phyloP scores from a whole-genome alignment of 768 basidiomycete species.

The Boletus subcaerulescens region DNA sequence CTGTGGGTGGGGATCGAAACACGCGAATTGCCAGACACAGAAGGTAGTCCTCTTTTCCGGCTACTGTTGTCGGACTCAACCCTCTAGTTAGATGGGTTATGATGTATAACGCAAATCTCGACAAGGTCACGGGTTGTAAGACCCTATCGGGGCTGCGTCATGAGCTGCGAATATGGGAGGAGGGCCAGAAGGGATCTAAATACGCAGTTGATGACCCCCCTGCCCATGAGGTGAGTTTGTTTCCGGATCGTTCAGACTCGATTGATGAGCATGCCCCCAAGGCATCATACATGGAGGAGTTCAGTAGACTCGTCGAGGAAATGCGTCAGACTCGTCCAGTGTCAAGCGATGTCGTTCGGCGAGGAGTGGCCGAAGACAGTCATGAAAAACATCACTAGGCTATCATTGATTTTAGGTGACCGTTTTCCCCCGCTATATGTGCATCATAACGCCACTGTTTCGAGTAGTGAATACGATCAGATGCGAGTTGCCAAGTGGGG shows the following conservation, averaged over 20 bases:
- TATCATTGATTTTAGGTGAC: not conserved
- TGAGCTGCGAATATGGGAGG: constrained; percentile 62
- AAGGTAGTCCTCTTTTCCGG: constrained; percentile 37
- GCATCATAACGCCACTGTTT: not conserved
- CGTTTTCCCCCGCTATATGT: not conserved
- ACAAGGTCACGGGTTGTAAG: constrained; percentile 50
- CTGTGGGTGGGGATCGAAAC: constrained; percentile 50
- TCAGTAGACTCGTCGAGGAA: constrained; percentile 33
- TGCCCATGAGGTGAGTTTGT: constrained; percentile 38
- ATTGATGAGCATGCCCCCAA: constrained; percentile 1
- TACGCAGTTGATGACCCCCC: constrained; percentile 36
- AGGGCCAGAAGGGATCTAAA: constrained; percentile 37
- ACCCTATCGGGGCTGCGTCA: constrained; percentile 43
- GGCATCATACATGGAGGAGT: constrained; percentile 31
- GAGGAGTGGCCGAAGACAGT: constrained; percentile 36
- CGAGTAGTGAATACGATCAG: not conserved
- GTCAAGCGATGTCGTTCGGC: not conserved
- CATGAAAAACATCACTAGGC: constrained; percentile 29
- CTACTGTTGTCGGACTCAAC: not conserved
- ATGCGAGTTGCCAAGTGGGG: not conserved
- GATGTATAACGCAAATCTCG: constrained; percentile 69
- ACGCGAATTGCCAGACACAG: constrained; percentile 56
- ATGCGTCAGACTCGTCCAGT: constrained; percentile 28
- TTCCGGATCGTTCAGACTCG: not conserved
- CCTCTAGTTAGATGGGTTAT: constrained; percentile 55